Evolutionary conservation across 768 basidiomycete species (phyloP).

Genomic region (Mycena floridula): DNA sequence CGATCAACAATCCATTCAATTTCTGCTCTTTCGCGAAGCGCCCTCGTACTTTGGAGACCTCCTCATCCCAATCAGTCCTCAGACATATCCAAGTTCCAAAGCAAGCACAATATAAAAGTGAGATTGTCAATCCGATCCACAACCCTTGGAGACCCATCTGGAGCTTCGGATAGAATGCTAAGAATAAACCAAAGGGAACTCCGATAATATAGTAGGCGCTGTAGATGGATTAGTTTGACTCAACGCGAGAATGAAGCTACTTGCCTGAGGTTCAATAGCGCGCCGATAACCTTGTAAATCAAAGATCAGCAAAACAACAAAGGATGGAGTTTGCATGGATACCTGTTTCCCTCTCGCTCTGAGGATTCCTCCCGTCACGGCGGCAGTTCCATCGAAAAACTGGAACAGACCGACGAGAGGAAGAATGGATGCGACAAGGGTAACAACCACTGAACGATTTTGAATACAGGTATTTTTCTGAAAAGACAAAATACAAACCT

Average conservation of each 20-base stretch:
- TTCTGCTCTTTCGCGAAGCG: no score
- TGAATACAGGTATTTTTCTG: no score
- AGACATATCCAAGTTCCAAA: conserved; percentile 50
- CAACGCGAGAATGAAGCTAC: conserved; percentile 15
- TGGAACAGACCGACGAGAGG: conserved; percentile 78
- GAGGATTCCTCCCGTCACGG: conserved; percentile 70
- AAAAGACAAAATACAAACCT: no score
- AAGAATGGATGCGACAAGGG: conserved; percentile 60
- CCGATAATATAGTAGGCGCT: conserved; percentile 74
- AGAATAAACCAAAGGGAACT: conserved; percentile 78
- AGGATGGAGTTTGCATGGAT: no score
- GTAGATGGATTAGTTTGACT: conserved; percentile 1
- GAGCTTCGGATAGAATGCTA: conserved; percentile 60
- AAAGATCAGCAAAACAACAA: no score
- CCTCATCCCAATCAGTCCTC: conserved; percentile 60
- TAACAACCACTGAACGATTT: conserved; percentile 48
- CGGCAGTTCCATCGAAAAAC: conserved; percentile 74
- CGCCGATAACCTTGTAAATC: conserved; percentile 18
- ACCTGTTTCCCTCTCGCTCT: conserved; percentile 79
- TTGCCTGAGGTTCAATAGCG: conserved; percentile 16
- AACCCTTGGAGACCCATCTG: conserved; percentile 76
- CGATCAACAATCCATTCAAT: no score
- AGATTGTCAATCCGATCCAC: conserved; percentile 77
- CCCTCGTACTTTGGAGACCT: conserved; percentile 55
- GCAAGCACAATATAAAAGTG: conserved; percentile 51